A percentile compares a stretch with the other conserved stretches of the same genome.
phyloP scores from a whole-genome alignment of 148 eudicot species.

The Mesembryanthemum crystallinum region DNA sequence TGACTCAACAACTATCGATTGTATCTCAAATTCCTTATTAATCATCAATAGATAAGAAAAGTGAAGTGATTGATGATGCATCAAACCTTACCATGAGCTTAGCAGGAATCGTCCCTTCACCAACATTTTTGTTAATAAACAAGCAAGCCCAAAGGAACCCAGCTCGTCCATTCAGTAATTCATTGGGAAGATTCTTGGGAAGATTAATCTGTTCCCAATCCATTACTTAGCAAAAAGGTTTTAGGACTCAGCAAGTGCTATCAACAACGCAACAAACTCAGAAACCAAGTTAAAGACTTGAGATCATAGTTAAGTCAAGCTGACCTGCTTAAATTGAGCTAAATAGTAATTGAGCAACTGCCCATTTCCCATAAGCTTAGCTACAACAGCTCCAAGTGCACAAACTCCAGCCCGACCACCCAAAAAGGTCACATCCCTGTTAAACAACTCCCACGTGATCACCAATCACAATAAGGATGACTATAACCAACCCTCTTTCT shows the following conservation, averaged over 20 bases:
- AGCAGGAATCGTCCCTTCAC: slow-evolving; percentile 43
- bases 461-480: too few relatives aligned
- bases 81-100: slow-evolving; percentile 35
- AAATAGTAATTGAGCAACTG: slow-evolving; percentile 39
- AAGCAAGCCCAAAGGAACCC: slow-evolving; percentile 66
- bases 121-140: slow-evolving; percentile 50
- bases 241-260: neutral
- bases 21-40: too few relatives aligned
- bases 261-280: neutral
- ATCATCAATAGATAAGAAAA: neutral
- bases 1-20: too few relatives aligned
- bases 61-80: neutral
- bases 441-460: neutral
- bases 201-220: slow-evolving; percentile 34
- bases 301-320: neutral
- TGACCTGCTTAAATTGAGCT: slow-evolving; percentile 52
- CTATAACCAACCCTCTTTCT: too few relatives aligned
- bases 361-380: slow-evolving; percentile 46
- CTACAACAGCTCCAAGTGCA: slow-evolving; percentile 67
- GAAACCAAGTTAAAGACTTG: neutral
- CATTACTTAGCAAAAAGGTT: too few relatives aligned
- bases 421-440: slow-evolving; percentile 57
- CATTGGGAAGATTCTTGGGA: slow-evolving; percentile 41
- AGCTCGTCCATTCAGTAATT: slow-evolving; percentile 56
- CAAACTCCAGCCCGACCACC: slow-evolving; percentile 62